phyloP scores from a whole-genome alignment of 768 basidiomycete species.

The Lactarius trivialis region DNA sequence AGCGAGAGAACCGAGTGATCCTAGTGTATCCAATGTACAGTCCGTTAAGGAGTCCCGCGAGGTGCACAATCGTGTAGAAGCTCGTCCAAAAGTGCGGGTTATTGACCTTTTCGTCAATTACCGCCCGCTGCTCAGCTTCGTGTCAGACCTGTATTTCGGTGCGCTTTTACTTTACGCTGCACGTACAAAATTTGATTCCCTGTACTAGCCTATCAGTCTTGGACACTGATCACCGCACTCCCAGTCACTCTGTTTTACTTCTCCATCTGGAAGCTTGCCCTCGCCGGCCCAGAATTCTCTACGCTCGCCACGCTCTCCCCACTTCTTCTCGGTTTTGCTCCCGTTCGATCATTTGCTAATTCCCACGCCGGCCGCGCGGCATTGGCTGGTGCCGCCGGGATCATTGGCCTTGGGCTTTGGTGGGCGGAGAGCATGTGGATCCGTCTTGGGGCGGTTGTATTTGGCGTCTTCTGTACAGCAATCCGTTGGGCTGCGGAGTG shows the following conservation, averaged over 20 bases:
- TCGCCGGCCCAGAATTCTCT: conserved; percentile 76
- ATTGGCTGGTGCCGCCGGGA: conserved; percentile 9
- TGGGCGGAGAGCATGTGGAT: conserved; percentile 21
- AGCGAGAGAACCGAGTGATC: conserved; percentile 5
- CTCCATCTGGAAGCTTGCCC: conserved; percentile 83
- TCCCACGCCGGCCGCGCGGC: conserved; percentile 13
- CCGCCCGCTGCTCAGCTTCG: conserved; percentile 27
- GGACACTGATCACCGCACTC: conserved; percentile 77
- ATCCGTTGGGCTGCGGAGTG: conserved; percentile 22
- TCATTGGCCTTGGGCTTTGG: conserved; percentile 19
- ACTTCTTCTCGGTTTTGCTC: conserved; percentile 47
- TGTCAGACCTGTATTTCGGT: conserved; percentile 55
- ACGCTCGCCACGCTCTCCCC: conserved; percentile 69
- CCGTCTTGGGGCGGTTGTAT: conserved; percentile 16
- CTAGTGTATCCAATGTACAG: not conserved
- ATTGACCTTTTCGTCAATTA: not conserved
- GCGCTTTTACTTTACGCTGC: conserved; percentile 25
- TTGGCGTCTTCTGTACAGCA: conserved; percentile 15
- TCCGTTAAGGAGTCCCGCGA: not conserved
- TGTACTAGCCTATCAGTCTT: conserved; percentile 63
- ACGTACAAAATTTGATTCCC: not conserved
- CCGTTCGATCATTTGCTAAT: conserved; percentile 25
- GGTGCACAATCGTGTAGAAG: conserved; percentile 2
- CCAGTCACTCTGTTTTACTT: conserved; percentile 84
- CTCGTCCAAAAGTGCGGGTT: not conserved